Evolutionary conservation across 805 yeast genomes (phyloP).

Genomic region (Diddensiella transvaalensis): DNA sequence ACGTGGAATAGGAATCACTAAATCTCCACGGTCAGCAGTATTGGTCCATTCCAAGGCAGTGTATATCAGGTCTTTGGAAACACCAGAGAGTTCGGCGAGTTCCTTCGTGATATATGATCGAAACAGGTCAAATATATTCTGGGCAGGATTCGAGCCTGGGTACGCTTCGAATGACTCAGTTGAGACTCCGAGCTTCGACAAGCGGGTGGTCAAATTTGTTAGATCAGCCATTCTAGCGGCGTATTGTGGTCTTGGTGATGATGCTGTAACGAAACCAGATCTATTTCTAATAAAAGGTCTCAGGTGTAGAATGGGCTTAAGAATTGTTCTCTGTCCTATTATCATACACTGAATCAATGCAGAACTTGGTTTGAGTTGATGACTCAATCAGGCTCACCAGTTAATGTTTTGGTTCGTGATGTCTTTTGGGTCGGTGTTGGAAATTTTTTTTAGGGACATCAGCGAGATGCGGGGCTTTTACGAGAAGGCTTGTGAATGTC

Average conservation of each 20-base stretch:
- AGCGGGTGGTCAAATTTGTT: conserved; percentile 10
- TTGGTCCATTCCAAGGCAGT: conserved; percentile 86
- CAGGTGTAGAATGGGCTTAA: no score
- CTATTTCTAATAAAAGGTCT: no score
- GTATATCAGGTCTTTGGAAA: conserved; percentile 63
- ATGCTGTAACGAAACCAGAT: neutral
- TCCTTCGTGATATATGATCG: conserved; percentile 86
- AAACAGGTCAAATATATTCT: conserved; percentile 80
- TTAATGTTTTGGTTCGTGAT: no score
- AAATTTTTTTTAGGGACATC: no score
- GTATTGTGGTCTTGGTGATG: conserved; percentile 1
- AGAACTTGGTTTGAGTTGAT: no score
- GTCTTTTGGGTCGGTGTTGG: no score
- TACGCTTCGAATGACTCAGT: conserved; percentile 20
- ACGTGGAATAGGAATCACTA: conserved; percentile 89
- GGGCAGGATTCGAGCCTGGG: conserved; percentile 65
- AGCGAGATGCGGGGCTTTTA: no score
- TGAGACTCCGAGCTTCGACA: conserved; percentile 18
- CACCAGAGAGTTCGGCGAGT: conserved; percentile 67
- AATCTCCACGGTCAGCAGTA: conserved; percentile 86
- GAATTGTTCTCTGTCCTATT: no score
- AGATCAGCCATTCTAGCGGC: conserved; percentile 22
- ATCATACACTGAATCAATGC: no score
- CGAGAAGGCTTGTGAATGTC: no score
- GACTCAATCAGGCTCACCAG: no score